Evolutionary conservation across 2,329 filamentous ascomycete genomes (phyloP).

Genomic region (Penicillium verrucosum): DNA sequence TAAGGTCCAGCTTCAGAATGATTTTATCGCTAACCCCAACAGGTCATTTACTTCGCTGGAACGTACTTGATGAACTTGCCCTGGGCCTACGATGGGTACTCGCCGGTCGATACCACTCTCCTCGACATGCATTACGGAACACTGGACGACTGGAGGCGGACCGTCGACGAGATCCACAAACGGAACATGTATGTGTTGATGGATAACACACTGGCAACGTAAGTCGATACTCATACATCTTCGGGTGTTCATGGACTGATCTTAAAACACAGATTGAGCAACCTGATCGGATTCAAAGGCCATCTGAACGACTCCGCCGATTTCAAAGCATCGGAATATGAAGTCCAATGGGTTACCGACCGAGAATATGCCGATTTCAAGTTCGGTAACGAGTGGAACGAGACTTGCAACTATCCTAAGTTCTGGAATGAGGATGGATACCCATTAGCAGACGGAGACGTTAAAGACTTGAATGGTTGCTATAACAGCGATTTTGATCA

Average conservation of each 20-base stretch:
- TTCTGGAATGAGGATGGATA: slow-evolving; percentile 60
- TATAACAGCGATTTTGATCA: slow-evolving; percentile 64
- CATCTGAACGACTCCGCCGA: slow-evolving; percentile 58
- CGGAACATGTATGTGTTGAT: slow-evolving; percentile 63
- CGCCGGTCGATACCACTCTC: slow-evolving; percentile 59
- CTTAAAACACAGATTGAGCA: slow-evolving; percentile 44
- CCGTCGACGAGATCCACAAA: slow-evolving; percentile 58
- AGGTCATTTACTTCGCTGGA: slow-evolving; percentile 61
- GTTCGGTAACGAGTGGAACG: slow-evolving; percentile 52
- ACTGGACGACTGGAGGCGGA: slow-evolving; percentile 56
- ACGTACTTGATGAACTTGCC: slow-evolving; percentile 62
- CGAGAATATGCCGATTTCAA: slow-evolving; percentile 58
- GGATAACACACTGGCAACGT: slow-evolving; percentile 64
- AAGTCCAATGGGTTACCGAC: slow-evolving; percentile 54
- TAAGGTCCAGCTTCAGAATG: background rate
- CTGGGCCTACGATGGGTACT: slow-evolving; percentile 61
- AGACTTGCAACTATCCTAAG: slow-evolving; percentile 56
- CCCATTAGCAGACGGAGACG: slow-evolving; percentile 48
- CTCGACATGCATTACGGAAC: slow-evolving; percentile 63
- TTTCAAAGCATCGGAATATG: slow-evolving; percentile 55
- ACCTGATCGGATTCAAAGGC: slow-evolving; percentile 61
- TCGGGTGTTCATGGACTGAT: background rate
- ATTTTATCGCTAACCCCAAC: slow-evolving; percentile 3
- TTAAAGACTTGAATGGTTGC: slow-evolving; percentile 52
- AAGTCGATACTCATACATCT: slow-evolving; percentile 23